phyloP scores from a whole-genome alignment of 1,284 basidiomycete genomes.

The Fomitopsis betulina region DNA sequence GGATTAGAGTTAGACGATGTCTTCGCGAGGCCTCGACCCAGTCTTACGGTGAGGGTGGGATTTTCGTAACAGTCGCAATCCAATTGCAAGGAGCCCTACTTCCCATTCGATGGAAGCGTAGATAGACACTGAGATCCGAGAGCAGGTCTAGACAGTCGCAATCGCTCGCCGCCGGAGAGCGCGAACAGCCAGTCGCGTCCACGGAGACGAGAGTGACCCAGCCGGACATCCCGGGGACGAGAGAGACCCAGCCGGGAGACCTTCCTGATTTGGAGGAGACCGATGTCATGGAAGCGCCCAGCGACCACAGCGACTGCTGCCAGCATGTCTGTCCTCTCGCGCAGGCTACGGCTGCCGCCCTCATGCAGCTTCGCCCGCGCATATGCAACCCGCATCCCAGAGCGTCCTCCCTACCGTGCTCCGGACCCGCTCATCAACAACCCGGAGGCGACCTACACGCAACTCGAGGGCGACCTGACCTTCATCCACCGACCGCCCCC shows the following conservation, averaged over 20 bases:
- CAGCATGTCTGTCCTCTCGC: neutral
- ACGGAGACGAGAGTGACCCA: too few relatives aligned
- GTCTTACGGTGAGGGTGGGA: too few relatives aligned
- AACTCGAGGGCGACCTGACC: conserved; percentile 54
- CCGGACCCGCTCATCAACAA: conserved; percentile 62
- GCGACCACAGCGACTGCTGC: neutral
- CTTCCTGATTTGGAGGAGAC: neutral
- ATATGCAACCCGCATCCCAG: conserved; percentile 43
- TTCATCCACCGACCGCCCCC: conserved; percentile 79
- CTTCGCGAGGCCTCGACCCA: too few relatives aligned
- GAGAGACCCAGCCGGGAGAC: neutral
- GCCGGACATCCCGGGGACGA: too few relatives aligned
- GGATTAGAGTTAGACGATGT: too few relatives aligned
- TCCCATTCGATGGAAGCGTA: neutral
- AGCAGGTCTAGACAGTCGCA: neutral
- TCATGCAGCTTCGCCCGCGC: conserved; percentile 15
- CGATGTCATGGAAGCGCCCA: neutral
- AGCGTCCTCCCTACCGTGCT: conserved; percentile 54
- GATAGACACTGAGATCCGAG: neutral
- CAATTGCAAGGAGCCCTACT: too few relatives aligned
- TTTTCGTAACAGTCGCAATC: too few relatives aligned
- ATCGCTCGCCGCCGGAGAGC: too few relatives aligned
- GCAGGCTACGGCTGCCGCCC: conserved; percentile 17
- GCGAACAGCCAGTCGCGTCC: too few relatives aligned
- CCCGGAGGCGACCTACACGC: conserved; percentile 50